These are phyloP conservation scores for Telfairia occidentalis DNA, from an alignment of 331 rosid species.

Conservation along the genomic window DNA sequence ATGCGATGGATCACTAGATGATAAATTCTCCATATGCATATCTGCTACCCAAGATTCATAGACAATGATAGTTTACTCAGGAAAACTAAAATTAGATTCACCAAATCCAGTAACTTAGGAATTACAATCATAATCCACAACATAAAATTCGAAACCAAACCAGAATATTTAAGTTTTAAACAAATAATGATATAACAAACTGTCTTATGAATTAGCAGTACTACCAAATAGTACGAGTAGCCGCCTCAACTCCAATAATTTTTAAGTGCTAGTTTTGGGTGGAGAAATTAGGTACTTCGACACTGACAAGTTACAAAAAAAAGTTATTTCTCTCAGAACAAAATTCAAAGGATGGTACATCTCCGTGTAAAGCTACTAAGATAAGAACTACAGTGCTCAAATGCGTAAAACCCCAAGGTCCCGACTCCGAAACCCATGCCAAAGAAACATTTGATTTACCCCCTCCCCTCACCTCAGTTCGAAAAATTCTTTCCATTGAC, in stretches of 20 bases:
- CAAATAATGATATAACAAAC: not conserved
- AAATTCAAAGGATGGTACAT: not conserved
- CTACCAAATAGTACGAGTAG: not conserved
- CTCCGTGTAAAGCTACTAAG: not conserved
- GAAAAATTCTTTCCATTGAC: not conserved
- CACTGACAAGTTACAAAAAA: not conserved
- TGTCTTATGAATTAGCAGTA: not conserved
- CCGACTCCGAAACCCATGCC: not conserved
- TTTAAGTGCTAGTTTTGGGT: not conserved
- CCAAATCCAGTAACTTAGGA: not conserved
- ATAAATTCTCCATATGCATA: conserved; percentile 23
- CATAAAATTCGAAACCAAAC: not conserved
- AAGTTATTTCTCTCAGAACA: not conserved
- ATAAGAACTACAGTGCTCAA: not conserved
- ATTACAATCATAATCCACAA: not conserved
- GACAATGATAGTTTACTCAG: not conserved
- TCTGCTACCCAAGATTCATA: conserved; percentile 4
- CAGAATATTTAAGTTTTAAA: not conserved
- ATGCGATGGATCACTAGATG: conserved; percentile 29
- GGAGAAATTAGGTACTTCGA: not conserved
- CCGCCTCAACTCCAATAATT: not conserved
- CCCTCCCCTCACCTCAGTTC: not conserved
- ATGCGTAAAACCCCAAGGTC: not conserved
- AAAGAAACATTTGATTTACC: not conserved
- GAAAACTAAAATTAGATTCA: not conserved